A percentile compares a stretch with the other conserved stretches of the same genome.
These are phyloP conservation scores for Botryotinia calthae DNA, from an alignment of 2,329 filamentous ascomycete species.

Conservation along the genomic window DNA sequence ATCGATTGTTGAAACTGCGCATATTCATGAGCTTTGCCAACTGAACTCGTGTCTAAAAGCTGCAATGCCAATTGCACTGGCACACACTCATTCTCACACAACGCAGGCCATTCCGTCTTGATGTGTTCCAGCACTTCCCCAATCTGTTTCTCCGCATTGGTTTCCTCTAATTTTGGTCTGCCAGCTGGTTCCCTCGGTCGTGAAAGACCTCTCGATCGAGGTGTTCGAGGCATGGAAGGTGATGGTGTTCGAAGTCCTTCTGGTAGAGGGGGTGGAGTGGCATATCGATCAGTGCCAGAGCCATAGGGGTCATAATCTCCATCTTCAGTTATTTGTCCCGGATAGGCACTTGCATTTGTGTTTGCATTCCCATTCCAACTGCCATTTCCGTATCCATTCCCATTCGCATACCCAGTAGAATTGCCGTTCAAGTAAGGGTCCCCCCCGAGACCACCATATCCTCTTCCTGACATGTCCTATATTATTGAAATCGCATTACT, in stretches of 20 bases:
- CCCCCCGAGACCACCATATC: conserved; percentile 36
- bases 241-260: conserved; percentile 21
- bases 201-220: conserved; percentile 25
- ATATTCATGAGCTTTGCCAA: conserved; percentile 88
- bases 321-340: conserved; percentile 26
- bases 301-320: conserved; percentile 39
- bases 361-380: conserved; percentile 13
- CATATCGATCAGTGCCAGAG: conserved; percentile 29
- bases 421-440: conserved; percentile 36
- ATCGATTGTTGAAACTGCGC: conserved; percentile 80
- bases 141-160: conserved; percentile 37
- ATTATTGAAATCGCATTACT: conserved; percentile 28
- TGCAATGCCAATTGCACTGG: conserved; percentile 94
- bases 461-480: conserved; percentile 37
- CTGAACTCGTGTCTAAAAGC: conserved; percentile 88
- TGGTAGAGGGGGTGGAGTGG: conserved; percentile 27
- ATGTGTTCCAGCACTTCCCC: conserved; percentile 71
- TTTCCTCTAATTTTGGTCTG: conserved; percentile 28
- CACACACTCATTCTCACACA: conserved; percentile 84
- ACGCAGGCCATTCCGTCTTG: conserved; percentile 84
- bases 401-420: conserved; percentile 21
- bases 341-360: conserved; percentile 30
- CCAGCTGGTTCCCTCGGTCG: conserved; percentile 26
- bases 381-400: conserved; percentile 17
- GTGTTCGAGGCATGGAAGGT: conserved; percentile 27